Evolutionary conservation across 345 rosid species (phyloP).

Genomic region (Eucalyptus shirleyi): DNA sequence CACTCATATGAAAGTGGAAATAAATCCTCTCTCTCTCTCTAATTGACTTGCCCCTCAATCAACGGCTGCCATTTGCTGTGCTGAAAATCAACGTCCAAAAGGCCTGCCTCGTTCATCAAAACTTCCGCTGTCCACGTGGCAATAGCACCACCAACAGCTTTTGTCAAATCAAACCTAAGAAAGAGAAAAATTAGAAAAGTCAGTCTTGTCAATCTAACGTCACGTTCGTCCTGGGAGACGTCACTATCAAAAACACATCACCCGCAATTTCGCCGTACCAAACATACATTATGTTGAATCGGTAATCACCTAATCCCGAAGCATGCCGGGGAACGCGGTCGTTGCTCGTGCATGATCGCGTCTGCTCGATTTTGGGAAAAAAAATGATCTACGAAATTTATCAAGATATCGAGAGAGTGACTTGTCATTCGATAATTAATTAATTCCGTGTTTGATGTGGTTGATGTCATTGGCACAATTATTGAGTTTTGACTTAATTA

Average conservation of each 20-base stretch:
- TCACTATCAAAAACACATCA: not conserved
- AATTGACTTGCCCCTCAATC: not conserved
- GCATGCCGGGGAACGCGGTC: not conserved
- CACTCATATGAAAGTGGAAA: not conserved
- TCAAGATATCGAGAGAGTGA: accelerated
- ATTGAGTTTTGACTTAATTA: too few relatives aligned
- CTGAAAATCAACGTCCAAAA: not conserved
- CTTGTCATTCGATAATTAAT: too few relatives aligned
- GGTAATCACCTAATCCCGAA: not conserved
- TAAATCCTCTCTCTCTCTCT: too few relatives aligned
- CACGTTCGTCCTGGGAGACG: not conserved
- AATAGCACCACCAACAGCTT: not conserved
- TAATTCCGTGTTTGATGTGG: too few relatives aligned
- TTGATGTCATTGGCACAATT: too few relatives aligned
- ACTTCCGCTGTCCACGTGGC: not conserved
- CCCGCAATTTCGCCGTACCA: not conserved
- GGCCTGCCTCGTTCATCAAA: too few relatives aligned
- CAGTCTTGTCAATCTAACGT: not conserved
- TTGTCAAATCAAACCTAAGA: not conserved
- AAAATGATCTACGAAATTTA: not conserved
- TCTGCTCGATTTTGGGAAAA: not conserved
- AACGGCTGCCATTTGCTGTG: not conserved
- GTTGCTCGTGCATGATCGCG: not conserved
- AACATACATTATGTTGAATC: not conserved
- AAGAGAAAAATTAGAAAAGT: not conserved